A percentile compares a stretch with the other conserved stretches of the same genome.
Evolutionary conservation across 352 stramenopile genomes (phyloP).

Genomic region (Phytophthora litchii): DNA sequence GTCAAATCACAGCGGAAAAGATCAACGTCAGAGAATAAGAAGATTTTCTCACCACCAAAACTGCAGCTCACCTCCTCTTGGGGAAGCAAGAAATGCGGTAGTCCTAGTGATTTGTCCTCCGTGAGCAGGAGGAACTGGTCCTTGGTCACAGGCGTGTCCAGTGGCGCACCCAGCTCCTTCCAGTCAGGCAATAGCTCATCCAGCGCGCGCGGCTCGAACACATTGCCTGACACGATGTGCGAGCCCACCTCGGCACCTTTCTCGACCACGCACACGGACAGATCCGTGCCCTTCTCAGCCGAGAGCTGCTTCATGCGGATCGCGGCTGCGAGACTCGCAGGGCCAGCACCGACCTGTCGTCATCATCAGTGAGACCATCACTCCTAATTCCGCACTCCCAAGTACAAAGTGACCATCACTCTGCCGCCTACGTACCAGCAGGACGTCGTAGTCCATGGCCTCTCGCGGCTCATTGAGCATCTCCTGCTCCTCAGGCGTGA

Average conservation of each 20-base stretch:
- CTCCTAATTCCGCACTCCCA: slow-evolving; percentile 6
- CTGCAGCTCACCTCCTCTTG: slow-evolving; percentile 76
- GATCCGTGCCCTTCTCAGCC: slow-evolving; percentile 91
- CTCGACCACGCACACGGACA: slow-evolving; percentile 96
- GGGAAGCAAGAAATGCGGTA: slow-evolving; percentile 95
- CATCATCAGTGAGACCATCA: not conserved
- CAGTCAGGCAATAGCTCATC: slow-evolving; percentile 97
- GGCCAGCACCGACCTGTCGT: slow-evolving; percentile 71
- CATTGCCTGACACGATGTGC: slow-evolving; percentile 98
- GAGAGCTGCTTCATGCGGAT: slow-evolving; percentile 99
- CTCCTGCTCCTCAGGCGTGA: slow-evolving; percentile 71
- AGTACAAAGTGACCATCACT: slow-evolving; percentile 24
- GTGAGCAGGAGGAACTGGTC: slow-evolving; percentile 95
- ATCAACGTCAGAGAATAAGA: slow-evolving; percentile 8
- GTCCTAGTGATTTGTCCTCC: slow-evolving; percentile 81
- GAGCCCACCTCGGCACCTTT: slow-evolving; percentile 97
- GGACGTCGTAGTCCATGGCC: slow-evolving; percentile 98
- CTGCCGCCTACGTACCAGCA: slow-evolving; percentile 88
- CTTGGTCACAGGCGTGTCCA: slow-evolving; percentile 93
- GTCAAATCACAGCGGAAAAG: slow-evolving; percentile 27
- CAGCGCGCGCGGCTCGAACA: slow-evolving; percentile 97
- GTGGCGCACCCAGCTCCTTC: slow-evolving; percentile 88
- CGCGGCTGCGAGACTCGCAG: slow-evolving; percentile 94
- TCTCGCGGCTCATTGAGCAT: slow-evolving; percentile 84
- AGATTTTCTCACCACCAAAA: slow-evolving; percentile 13